Percentiles rank a stretch among this genome's conserved stretches.
phyloP scores from a whole-genome alignment of 2,329 filamentous ascomycete genomes.

The Phaeoacremonium minimum region DNA sequence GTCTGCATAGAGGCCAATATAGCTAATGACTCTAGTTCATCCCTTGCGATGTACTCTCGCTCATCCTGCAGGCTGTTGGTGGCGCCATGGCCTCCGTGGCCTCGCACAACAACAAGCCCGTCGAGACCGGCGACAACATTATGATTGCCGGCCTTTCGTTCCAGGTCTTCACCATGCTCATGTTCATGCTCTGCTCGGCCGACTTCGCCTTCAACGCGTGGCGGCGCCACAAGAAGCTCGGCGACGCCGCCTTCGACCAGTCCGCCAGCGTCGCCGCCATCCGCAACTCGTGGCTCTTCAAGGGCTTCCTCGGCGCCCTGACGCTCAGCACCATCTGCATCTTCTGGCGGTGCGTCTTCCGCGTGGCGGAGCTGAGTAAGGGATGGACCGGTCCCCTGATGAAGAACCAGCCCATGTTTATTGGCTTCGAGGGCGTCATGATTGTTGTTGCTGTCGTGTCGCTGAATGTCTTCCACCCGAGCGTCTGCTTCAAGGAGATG shows the following conservation, averaged over 20 bases:
- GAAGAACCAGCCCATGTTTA: conserved; percentile 47
- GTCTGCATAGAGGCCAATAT: too few species aligned
- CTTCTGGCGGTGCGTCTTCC: conserved; percentile 60
- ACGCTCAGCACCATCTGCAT: conserved; percentile 57
- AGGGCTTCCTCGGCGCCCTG: conserved; percentile 50
- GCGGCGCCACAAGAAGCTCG: conserved; percentile 26
- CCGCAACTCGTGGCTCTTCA: conserved; percentile 39
- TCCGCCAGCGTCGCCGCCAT: conserved; percentile 27
- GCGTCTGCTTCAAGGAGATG: conserved; percentile 16
- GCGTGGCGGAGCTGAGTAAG: conserved; percentile 60
- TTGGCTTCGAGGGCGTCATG: conserved; percentile 53
- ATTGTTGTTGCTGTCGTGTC: conserved; percentile 38
- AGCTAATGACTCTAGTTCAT: conserved; percentile 46
- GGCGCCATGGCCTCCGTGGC: conserved; percentile 48
- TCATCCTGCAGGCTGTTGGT: conserved; percentile 56
- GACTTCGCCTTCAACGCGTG: conserved; percentile 45
- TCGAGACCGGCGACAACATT: conserved; percentile 49
- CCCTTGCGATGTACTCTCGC: conserved; percentile 56
- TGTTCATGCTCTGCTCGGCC: conserved; percentile 45
- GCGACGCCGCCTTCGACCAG: conserved; percentile 29
- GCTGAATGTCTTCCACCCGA: conserved; percentile 42
- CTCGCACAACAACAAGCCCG: conserved; percentile 26
- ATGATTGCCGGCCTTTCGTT: conserved; percentile 61
- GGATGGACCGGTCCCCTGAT: conserved; percentile 61
- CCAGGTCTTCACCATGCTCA: conserved; percentile 53